Percentiles rank a stretch among this genome's conserved stretches.
Evolutionary conservation across 306 rosid species (phyloP).

Genomic region (Malus fusca): DNA sequence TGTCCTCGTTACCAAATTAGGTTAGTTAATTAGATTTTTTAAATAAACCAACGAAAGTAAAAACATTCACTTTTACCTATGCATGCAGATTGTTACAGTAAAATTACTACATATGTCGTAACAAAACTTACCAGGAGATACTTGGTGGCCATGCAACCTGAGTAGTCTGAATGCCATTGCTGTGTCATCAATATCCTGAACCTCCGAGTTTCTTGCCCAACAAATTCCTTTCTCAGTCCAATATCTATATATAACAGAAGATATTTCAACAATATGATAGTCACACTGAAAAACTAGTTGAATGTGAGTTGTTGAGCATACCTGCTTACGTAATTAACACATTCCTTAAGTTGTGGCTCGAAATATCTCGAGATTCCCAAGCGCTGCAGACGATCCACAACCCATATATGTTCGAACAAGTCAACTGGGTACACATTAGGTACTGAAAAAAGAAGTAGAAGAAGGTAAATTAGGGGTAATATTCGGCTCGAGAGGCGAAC

Average conservation of each 20-base stretch:
- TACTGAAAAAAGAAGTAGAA: conserved; percentile 24
- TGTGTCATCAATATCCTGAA: conserved; percentile 77
- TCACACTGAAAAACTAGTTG: too few relatives aligned
- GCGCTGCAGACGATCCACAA: conserved; percentile 71
- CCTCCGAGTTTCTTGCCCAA: conserved; percentile 75
- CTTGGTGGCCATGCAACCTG: conserved; percentile 54
- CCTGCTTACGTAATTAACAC: conserved; percentile 55
- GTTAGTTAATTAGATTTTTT: neutral
- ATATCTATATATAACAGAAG: conserved; percentile 20
- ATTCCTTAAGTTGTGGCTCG: conserved; percentile 50
- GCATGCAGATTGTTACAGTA: neutral
- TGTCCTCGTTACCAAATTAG: conserved; percentile 6
- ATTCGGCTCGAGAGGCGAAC: neutral
- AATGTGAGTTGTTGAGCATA: neutral
- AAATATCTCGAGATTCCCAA: conserved; percentile 72
- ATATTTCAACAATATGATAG: neutral
- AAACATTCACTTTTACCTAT: neutral
- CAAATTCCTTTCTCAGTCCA: conserved; percentile 79
- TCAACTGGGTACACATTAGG: conserved; percentile 88
- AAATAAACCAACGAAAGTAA: neutral
- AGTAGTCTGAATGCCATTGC: conserved; percentile 82
- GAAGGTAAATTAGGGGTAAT: neutral
- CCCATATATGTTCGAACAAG: conserved; percentile 81
- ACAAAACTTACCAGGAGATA: conserved; percentile 48
- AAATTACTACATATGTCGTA: neutral